Evolutionary conservation across 2,329 filamentous ascomycete species (phyloP).

Genomic region (Onygenales sp.): DNA sequence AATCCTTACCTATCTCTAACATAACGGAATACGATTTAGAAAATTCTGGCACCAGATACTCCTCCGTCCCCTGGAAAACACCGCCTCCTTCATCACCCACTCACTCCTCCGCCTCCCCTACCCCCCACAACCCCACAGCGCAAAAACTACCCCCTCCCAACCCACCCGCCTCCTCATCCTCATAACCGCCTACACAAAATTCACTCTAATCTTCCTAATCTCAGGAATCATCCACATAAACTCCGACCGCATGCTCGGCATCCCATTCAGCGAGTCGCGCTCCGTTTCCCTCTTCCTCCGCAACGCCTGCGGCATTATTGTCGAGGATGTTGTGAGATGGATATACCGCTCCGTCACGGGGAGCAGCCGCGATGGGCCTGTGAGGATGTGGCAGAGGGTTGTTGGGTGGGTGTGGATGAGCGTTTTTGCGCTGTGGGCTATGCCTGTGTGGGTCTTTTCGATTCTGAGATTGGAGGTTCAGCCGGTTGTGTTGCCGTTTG

Average conservation of each 20-base stretch:
- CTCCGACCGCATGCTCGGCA: not conserved
- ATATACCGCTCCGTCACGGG: not conserved
- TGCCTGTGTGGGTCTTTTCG: not conserved
- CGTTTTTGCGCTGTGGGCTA: not conserved
- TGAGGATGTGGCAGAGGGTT: not conserved
- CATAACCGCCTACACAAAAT: not conserved
- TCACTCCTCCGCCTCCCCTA: not conserved
- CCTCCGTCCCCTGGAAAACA: not conserved
- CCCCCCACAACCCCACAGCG: no score
- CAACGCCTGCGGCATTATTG: not conserved
- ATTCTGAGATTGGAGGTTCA: not conserved
- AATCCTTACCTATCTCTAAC: no score
- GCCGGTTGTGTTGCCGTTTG: not conserved
- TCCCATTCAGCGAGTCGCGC: not conserved
- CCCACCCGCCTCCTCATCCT: not conserved
- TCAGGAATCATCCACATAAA: not conserved
- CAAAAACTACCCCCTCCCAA: not conserved
- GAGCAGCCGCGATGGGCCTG: not conserved
- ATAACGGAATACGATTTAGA: not conserved
- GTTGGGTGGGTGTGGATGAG: not conserved
- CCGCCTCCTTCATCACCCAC: conserved; percentile 1
- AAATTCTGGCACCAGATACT: conserved; percentile 1
- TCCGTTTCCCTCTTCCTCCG: not conserved
- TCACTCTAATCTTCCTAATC: not conserved
- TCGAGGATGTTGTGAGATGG: not conserved